Base-by-base conservation (phyloP, 2,329 filamentous ascomycete genomes). In the Periconia sp. region DNA sequence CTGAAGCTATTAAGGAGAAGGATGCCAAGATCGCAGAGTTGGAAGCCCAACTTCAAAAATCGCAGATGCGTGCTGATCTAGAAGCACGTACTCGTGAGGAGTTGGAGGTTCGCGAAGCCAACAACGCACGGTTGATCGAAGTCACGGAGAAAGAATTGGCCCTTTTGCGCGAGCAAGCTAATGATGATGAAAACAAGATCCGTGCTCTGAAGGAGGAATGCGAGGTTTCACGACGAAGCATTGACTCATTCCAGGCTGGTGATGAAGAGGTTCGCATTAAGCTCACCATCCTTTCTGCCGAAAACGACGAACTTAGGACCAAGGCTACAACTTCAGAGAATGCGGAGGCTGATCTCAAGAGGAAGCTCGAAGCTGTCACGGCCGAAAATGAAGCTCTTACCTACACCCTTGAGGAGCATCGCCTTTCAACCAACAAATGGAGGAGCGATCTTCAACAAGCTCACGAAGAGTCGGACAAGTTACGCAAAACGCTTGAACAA, bases 401-500 rank as follows among this genome's bases (percentile, higher is more conserved):
- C 57, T 82, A 77, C 48, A 87, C 82, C 2, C 73, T 88, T 9
- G 82, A 86, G 55, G 85, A 89, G 65, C 87, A 89, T 66, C 83
- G 85, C 41, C 69, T 81, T 14, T 83, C 83, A 5, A 81, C 80
- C 47, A 79, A 81, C 59, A 82, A 83, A 59, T 85, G 84, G 78
- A 81, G 82, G 44, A 75, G 79, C 43, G 82, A 87, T 54, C 77
- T 85, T 10, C 81, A 87, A 46, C 76, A 81, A 31, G 79, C 79
- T 45, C 61, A 71, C 44, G 65, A 70, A 43, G 71, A 74, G 52
- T 63, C 90, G 62, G 90, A 88, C 71, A 87, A 88, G 59, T 79
- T 97, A 52, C 86, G 87, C 62, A 86, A 84, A 68, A 86, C 87
- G 30, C 85, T 96, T 53, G 85, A 87, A 56, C 87, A 86, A 19